These are phyloP conservation scores for Aspergillus diversus DNA, from an alignment of 495 filamentous ascomycete species.

Conservation along the genomic window DNA sequence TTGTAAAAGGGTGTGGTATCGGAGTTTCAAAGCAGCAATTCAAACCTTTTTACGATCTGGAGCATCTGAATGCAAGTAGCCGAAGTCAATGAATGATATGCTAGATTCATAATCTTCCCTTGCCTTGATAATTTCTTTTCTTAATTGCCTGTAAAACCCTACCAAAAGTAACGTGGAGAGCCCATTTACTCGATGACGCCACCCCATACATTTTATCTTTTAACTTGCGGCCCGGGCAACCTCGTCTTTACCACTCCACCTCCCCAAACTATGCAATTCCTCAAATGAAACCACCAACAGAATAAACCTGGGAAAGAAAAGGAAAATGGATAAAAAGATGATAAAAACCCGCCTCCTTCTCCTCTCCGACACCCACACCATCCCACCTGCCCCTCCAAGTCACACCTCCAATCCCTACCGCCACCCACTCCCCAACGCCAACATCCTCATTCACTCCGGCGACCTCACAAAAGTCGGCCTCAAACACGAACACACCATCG, in stretches of 20 bases:
- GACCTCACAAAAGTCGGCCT: conserved; percentile 70
- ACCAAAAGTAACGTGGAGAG: background rate
- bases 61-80: background rate
- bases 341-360: conserved; percentile 57
- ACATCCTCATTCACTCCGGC: conserved; percentile 75
- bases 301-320: background rate
- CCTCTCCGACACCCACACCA: conserved; percentile 66
- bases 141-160: background rate
- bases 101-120: background rate
- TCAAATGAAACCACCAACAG: background rate
- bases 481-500: conserved; percentile 53
- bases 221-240: too few relatives aligned
- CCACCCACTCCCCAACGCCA: conserved; percentile 53
- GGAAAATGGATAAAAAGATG: background rate
- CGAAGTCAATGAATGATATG: background rate
- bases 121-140: background rate
- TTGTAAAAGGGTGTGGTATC: conserved; percentile 45
- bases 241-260: background rate
- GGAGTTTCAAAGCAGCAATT: conserved; percentile 48
- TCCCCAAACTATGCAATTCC: background rate
- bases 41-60: conserved; percentile 35
- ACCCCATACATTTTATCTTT: too few relatives aligned
- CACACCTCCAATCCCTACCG: conserved; percentile 42
- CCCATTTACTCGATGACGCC: too few relatives aligned
- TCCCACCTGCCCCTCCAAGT: conserved; percentile 31